Percentiles rank a stretch among this genome's conserved stretches.
Conservation (phyloP, 1,139 yeast genomes). For the Diutina pseudorugosa region DNA sequence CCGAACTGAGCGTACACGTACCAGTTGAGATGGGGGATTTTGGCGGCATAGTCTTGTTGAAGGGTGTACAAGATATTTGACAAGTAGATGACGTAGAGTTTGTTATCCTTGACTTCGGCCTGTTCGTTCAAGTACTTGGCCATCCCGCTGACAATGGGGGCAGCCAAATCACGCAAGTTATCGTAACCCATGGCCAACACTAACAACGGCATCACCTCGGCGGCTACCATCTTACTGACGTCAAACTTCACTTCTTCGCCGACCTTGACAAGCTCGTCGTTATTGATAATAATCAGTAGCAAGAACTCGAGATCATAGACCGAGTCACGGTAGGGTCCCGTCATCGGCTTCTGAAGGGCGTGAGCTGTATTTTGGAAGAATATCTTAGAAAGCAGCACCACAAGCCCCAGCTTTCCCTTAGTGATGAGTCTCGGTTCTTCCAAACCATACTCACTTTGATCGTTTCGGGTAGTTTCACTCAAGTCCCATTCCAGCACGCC, state of each 20-base stretch:
- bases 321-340: slow-evolving; percentile 4
- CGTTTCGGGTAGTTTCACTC: slow-evolving; percentile 16
- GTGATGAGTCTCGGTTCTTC: slow-evolving; percentile 35
- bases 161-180: slow-evolving; percentile 14
- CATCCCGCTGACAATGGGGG: slow-evolving; percentile 29
- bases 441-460: slow-evolving; percentile 18
- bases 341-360: background rate
- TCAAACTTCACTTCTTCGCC: slow-evolving; percentile 25
- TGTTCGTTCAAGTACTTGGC: slow-evolving; percentile 21
- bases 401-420: slow-evolving; percentile 34
- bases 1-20: slow-evolving; percentile 37
- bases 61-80: slow-evolving; percentile 48
- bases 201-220: slow-evolving; percentile 45
- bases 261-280: slow-evolving; percentile 40
- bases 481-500: slow-evolving; percentile 58
- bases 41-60: slow-evolving; percentile 11
- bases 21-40: slow-evolving; percentile 28
- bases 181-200: slow-evolving; percentile 32
- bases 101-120: slow-evolving; percentile 28
- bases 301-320: slow-evolving; percentile 54
- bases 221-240: slow-evolving; percentile 45
- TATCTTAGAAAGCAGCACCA: slow-evolving; percentile 42
- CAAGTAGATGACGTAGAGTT: slow-evolving; percentile 25
- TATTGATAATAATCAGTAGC: slow-evolving; percentile 43
- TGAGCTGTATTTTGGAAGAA: slow-evolving; percentile 25